Base-by-base conservation (phyloP, 805 yeast genomes). In the Saturnispora quitensis region DNA sequence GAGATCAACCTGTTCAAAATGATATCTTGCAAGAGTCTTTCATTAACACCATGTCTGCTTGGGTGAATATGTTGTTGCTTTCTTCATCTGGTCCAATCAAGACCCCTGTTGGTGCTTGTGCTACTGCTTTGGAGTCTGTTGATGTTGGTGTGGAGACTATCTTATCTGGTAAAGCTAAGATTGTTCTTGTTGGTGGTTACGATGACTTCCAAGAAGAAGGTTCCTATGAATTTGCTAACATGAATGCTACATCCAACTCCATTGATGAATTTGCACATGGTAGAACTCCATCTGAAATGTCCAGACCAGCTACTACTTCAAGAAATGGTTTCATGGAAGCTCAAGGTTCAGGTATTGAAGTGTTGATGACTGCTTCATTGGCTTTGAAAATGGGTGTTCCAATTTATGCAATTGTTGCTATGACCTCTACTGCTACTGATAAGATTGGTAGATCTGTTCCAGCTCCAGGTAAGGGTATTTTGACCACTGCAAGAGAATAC, bases 151-250 rank as follows among this genome's bases (percentile, higher is more conserved):
- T 86, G 59, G 99, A 93, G 74, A 88, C 96, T 50, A 89, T 93
- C 63, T 72, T 88, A 61, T 75, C 89, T 47, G 97, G 97, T 61
- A 89, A 90, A 72, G 99, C 99, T 53, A 89, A 89, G 80, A 82
- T 93, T 62, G 89, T 93, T 71, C 76, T 93, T 64, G 97, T 91
- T 62, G 99, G 99, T 79, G 99, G 99, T 73, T 89, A 87, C 70
- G 99, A 93, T 75, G 99, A 93, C 66, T 90, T 93, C 91, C 96
- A 89, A 73, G 99, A 93, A 73, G 99, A 93, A 74, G 97, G 98
- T 61, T 89, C 97, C 54, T 86, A 81, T 65, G 99, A 93, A 72
- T 93, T 93, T 71, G 99, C 88, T 63, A 93, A 93, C 76, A 93
- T 93, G 99, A 90, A 90, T 65, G 99, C 99, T 45, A 93, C 99